Percentiles rank a stretch among this genome's conserved stretches.
Conservation (phyloP, 768 basidiomycete species). For the Phlebiopsis gigantea region DNA sequence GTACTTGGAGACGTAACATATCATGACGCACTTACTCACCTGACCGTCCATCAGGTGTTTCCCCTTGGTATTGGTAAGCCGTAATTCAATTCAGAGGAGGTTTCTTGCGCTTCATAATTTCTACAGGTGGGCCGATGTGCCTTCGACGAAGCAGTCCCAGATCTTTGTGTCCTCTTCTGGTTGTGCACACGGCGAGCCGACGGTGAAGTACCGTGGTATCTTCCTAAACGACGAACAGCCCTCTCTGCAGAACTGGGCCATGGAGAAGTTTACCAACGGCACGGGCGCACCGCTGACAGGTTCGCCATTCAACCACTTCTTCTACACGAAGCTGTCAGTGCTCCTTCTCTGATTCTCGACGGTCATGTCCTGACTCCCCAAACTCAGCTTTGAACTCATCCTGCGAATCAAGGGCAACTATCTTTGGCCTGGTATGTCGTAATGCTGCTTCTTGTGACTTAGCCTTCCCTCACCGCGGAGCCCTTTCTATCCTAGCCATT, state of each 20-base stretch:
- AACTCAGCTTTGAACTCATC: slow-evolving; percentile 56
- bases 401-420: slow-evolving; percentile 66
- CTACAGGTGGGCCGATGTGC: slow-evolving; percentile 75
- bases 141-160: slow-evolving; percentile 42
- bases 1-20: neutral
- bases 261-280: slow-evolving; percentile 62
- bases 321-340: slow-evolving; percentile 51
- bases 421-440: slow-evolving; percentile 50
- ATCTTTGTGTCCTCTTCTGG: slow-evolving; percentile 39
- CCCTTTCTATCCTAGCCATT: slow-evolving; percentile 15
- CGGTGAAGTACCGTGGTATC: slow-evolving; percentile 66
- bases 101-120: slow-evolving; percentile 1
- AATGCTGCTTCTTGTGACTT: neutral
- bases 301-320: slow-evolving; percentile 58
- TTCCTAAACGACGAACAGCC: slow-evolving; percentile 79
- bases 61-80: slow-evolving; percentile 72
- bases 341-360: neutral
- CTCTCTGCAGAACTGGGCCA: slow-evolving; percentile 65
- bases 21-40: neutral
- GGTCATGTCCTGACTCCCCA: slow-evolving; percentile 11
- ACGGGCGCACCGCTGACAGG: slow-evolving; percentile 43
- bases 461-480: neutral
- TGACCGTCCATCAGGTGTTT: slow-evolving; percentile 39
- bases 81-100: slow-evolving; percentile 49
- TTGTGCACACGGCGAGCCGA: slow-evolving; percentile 52